Conservation (phyloP, 768 basidiomycete genomes). For the Auricularia auricula-judae region DNA sequence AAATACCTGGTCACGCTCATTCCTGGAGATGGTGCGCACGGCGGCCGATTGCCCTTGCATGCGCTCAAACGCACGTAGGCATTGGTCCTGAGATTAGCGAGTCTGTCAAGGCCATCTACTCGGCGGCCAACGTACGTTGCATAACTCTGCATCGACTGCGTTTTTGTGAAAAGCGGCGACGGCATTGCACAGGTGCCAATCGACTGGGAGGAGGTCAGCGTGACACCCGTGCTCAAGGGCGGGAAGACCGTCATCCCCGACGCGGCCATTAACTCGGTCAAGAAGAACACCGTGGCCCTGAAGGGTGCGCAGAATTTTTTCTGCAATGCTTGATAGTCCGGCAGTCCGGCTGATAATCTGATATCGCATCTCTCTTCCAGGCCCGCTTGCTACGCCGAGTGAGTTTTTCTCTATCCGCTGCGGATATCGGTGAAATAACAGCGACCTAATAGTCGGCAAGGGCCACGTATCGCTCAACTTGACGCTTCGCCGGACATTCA, state of each 20-base stretch:
- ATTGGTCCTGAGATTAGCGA: conserved; percentile 98
- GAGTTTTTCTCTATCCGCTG: conserved; percentile 20
- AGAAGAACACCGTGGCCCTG: conserved; percentile 93
- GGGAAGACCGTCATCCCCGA: conserved; percentile 98
- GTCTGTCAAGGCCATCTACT: conserved; percentile 89
- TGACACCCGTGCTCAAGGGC: conserved; percentile 84
- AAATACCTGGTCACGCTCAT: conserved; percentile 95
- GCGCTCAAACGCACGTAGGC: conserved; percentile 36
- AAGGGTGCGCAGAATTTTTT: conserved; percentile 51
- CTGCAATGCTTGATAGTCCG: not conserved
- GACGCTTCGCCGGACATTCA: conserved; percentile 93
- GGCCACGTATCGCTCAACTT: conserved; percentile 97
- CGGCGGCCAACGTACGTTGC: conserved; percentile 60
- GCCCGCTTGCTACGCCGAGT: conserved; percentile 97
- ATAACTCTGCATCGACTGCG: not conserved
- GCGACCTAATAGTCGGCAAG: conserved; percentile 66
- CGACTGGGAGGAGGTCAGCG: conserved; percentile 98
- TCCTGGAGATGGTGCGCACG: conserved; percentile 78
- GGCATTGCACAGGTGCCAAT: conserved; percentile 68
- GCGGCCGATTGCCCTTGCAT: conserved; percentile 6
- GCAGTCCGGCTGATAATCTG: conserved; percentile 1
- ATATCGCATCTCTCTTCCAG: conserved; percentile 25
- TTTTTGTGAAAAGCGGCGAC: not conserved
- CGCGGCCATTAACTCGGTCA: conserved; percentile 78
- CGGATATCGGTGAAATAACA: not conserved